Evolutionary conservation across 2,329 filamentous ascomycete species (phyloP).

Genomic region (Fusarium udum): DNA sequence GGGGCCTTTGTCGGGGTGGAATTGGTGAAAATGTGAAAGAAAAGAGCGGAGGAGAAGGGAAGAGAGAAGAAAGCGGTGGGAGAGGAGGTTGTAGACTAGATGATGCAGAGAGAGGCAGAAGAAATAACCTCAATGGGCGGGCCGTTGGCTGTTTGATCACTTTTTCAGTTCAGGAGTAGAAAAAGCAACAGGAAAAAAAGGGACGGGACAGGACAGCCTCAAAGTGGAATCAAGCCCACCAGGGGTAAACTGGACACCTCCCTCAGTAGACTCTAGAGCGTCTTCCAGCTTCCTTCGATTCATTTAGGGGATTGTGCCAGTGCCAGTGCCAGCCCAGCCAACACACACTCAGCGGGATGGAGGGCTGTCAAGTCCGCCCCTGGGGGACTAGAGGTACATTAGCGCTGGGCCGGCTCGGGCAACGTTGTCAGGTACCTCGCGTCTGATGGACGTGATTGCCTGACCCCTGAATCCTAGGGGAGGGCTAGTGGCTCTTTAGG

Average conservation of each 20-base stretch:
- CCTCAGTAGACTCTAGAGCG: not conserved
- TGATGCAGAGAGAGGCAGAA: not conserved
- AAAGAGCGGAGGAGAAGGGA: conserved; percentile 15
- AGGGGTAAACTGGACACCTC: conserved; percentile 3
- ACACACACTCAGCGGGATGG: conserved; percentile 20
- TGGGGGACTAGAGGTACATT: conserved; percentile 25
- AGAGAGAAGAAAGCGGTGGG: conserved; percentile 7
- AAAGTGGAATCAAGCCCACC: conserved; percentile 30
- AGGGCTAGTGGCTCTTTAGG: conserved; percentile 11
- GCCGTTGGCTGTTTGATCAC: conserved; percentile 23
- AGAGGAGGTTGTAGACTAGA: not conserved
- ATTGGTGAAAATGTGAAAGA: conserved; percentile 11
- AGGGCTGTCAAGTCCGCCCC: conserved; percentile 41
- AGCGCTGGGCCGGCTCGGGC: conserved; percentile 25
- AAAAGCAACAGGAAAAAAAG: conserved; percentile 26
- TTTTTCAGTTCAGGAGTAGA: conserved; percentile 34
- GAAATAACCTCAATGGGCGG: conserved; percentile 12
- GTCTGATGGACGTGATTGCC: conserved; percentile 19
- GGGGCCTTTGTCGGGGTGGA: conserved; percentile 23
- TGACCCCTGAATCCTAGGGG: conserved; percentile 32
- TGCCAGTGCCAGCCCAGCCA: not conserved
- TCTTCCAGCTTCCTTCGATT: conserved; percentile 32
- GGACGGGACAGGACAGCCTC: conserved; percentile 18
- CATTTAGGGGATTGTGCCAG: conserved; percentile 11
- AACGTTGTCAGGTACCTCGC: conserved; percentile 35